A percentile compares a stretch with the other conserved stretches of the same genome.
Evolutionary conservation across 345 rosid species (phyloP).

Genomic region (Corymbia maculata): DNA sequence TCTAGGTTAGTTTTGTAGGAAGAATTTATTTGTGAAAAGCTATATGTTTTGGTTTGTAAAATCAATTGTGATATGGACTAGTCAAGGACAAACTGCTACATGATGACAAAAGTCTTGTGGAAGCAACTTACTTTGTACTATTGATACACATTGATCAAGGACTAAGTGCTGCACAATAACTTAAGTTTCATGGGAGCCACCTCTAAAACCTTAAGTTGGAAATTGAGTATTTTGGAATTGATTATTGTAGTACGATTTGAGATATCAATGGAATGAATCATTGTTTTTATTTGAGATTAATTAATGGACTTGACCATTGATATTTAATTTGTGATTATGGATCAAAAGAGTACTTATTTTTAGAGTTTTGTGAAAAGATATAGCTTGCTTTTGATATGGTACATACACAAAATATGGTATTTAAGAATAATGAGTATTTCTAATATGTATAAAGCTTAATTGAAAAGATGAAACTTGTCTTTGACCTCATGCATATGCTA

Average conservation of each 20-base stretch:
- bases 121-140: no score
- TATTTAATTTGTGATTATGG: not conserved
- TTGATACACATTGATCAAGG: not conserved
- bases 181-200: not conserved
- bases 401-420: not conserved
- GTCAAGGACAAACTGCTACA: no score
- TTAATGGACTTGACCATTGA: no score
- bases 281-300: not conserved
- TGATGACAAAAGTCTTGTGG: no score
- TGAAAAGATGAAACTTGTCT: not conserved
- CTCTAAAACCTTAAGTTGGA: not conserved
- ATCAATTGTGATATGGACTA: not conserved
- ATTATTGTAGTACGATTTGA: no score
- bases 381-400: not conserved
- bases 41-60: not conserved
- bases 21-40: not conserved
- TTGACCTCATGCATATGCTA: not conserved
- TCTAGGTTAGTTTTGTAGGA: no score
- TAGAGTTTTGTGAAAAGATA: not conserved
- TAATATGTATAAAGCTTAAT: no score
- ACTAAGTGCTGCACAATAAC: not conserved
- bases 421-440: not conserved
- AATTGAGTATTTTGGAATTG: not conserved
- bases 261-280: no score
- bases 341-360: not conserved